Conservation (phyloP, 2,329 filamentous ascomycete genomes). For the Diaporthe humulicola region DNA sequence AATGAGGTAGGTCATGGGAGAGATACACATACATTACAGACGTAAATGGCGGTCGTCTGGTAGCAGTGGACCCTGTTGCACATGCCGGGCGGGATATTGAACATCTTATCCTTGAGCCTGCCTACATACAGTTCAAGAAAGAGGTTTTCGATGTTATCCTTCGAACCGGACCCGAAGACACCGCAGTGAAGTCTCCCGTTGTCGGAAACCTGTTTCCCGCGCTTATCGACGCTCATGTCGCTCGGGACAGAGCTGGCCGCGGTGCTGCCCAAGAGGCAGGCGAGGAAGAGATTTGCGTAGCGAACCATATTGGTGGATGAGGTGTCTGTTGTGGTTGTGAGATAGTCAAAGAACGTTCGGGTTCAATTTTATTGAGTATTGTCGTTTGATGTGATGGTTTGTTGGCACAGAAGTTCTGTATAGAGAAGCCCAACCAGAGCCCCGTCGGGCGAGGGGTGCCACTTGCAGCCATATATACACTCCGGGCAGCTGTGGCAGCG, state of each 20-base stretch:
- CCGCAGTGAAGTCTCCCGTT: constrained; percentile 36
- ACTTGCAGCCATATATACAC: not conserved
- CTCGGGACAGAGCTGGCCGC: not conserved
- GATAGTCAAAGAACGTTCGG: too few species aligned
- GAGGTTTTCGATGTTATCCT: not conserved
- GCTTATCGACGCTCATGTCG: not conserved
- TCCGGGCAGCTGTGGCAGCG: not conserved
- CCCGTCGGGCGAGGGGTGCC: not conserved
- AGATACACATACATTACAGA: constrained; percentile 33
- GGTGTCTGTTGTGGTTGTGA: not conserved
- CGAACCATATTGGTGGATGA: not conserved
- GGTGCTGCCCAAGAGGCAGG: not conserved
- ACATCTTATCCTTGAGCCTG: constrained; percentile 20
- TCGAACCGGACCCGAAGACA: constrained; percentile 27
- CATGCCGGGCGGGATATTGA: not conserved
- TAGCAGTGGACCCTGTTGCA: constrained; percentile 35
- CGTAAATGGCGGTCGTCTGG: constrained; percentile 33
- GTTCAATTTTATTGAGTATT: not conserved
- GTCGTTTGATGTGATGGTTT: not conserved
- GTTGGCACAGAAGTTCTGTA: not conserved
- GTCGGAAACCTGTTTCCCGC: constrained; percentile 1
- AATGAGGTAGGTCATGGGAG: not conserved
- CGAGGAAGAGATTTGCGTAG: not conserved
- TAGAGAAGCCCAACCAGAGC: not conserved
- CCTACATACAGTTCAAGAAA: constrained; percentile 4